Evolutionary conservation across 2,329 filamentous ascomycete genomes (phyloP), one percentile per base, ranked within the genome.

Genomic region (Pseudopithomyces maydicus): DNA sequence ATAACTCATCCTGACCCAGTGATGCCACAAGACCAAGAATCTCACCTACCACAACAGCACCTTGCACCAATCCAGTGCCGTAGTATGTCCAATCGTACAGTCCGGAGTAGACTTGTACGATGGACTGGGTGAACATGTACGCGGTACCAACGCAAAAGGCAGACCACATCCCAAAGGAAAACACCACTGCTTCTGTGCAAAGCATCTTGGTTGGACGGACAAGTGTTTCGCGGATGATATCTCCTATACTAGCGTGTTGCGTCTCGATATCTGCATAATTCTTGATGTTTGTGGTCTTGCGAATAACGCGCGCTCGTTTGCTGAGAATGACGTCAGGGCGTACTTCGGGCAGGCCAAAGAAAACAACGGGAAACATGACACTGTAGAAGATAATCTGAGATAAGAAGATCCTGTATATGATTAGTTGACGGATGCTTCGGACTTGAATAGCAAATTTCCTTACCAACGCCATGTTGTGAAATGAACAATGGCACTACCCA

Each of bases 51-150:
- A 81, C 77, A 10, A 82, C 69, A 1, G 80, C 77, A 15, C 57
- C 68, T 59, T 82, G 80, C 0, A 82, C 72, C 26, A 80, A 73
- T n/a, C 80, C 80, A 11, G 77, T 78, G 26, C 73, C 71, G 54
- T 76, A 77, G n/a, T 71, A 74, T 0, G 67, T 61, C 75, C 74
- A 81, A 33, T 59, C 68, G 61, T 81, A 81, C 1, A 79, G 59
- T 1, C 53, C 59, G 1, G 64, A 55, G 65, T 78, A 80, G 50
- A 81, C 76, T 60, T 79, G 73, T 11, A 75, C 75, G 41, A 80
- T 76, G 29, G 77, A 80, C 55, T 83, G 81, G 0, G 80, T 82
- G 67, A 81, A 82, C 59, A 82, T 74, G 65, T 80, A 83, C 19
- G 81, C 75, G 1, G 74, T 78, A n/a, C 79, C 79, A 48, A 80